These are phyloP conservation scores for Candida cerambycidarum DNA, from an alignment of 805 yeast species.

Conservation along the genomic window DNA sequence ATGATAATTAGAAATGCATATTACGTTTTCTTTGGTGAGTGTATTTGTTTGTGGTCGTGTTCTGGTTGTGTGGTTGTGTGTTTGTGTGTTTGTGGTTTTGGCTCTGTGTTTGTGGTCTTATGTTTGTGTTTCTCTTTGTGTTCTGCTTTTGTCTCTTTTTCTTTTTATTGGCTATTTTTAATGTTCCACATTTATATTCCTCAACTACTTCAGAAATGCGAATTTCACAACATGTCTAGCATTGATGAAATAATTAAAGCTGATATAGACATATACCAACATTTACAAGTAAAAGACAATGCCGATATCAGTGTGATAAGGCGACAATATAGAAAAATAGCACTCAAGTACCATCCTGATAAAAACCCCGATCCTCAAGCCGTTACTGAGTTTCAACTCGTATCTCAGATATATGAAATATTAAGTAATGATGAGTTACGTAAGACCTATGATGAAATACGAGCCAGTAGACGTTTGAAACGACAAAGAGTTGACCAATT, in stretches of 20 bases:
- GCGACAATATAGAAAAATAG: conserved; percentile 32
- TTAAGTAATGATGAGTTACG: conserved; percentile 25
- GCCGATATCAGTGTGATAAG: conserved; percentile 26
- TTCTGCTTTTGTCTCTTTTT: background rate
- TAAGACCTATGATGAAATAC: conserved; percentile 30
- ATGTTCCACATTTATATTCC: no score
- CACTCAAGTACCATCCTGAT: conserved; percentile 42
- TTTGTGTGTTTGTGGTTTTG: background rate
- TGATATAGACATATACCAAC: conserved; percentile 27
- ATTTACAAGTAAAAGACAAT: conserved; percentile 21
- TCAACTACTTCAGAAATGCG: background rate
- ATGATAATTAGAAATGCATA: conserved; percentile 9
- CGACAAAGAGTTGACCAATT: conserved; percentile 14
- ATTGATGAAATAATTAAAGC: conserved; percentile 20
- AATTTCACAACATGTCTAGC: conserved; percentile 8
- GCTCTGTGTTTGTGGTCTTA: background rate
- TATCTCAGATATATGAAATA: conserved; percentile 32
- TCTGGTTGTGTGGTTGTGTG: background rate
- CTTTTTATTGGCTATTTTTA: no score
- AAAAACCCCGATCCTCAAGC: conserved; percentile 31
- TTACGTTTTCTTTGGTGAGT: background rate
- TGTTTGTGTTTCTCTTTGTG: background rate
- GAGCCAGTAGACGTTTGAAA: conserved; percentile 16
- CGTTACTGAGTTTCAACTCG: conserved; percentile 27
- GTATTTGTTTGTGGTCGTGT: background rate